These are phyloP conservation scores for Orbilia javanica DNA, from an alignment of 2,329 filamentous ascomycete genomes.

Conservation along the genomic window DNA sequence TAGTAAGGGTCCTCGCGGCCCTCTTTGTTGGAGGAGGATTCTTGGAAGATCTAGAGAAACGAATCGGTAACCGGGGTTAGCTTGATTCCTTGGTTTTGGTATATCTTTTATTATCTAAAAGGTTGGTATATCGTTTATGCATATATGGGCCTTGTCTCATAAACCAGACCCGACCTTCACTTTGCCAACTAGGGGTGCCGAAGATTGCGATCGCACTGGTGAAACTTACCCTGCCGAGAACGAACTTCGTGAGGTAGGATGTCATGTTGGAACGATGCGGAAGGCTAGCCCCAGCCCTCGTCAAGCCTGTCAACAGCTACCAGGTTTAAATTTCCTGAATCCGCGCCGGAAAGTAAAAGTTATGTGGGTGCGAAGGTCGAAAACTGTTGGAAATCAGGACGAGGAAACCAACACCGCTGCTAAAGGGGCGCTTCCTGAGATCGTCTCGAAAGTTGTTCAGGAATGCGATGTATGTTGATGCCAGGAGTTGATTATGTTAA, in stretches of 20 bases:
- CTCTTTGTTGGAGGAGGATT: conserved; percentile 72
- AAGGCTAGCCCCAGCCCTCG: background rate
- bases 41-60: conserved; percentile 71
- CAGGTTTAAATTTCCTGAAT: background rate
- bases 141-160: too few species aligned
- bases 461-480: conserved; percentile 1
- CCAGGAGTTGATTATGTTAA: conserved; percentile 1
- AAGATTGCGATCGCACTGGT: background rate
- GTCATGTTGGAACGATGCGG: conserved; percentile 69
- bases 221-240: conserved; percentile 64
- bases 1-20: conserved; percentile 88
- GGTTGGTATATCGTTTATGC: too few species aligned
- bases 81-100: too few species aligned
- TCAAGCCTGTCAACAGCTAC: background rate
- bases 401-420: background rate
- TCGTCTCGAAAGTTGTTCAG: background rate
- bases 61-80: too few species aligned
- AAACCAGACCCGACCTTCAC: too few species aligned
- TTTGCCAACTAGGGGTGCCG: too few species aligned
- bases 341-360: background rate
- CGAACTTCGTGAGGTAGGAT: conserved; percentile 69
- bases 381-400: background rate
- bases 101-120: too few species aligned
- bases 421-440: background rate
- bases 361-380: background rate